A percentile compares a stretch with the other conserved stretches of the same genome.
Conservation (phyloP, 179 eudicot species). For the Pouteria campechiana region DNA sequence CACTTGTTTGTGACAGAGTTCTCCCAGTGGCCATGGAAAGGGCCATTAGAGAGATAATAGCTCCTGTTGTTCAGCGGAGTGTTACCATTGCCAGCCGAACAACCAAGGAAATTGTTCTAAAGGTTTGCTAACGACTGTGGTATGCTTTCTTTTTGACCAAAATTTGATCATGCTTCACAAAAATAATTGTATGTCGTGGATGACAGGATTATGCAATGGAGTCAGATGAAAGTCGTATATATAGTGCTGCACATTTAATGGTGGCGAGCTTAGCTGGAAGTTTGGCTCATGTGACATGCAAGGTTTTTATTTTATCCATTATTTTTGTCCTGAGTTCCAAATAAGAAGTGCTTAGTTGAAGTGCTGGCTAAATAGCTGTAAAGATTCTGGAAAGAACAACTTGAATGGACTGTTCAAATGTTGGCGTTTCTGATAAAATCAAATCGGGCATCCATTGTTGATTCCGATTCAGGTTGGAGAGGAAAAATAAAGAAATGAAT, state of each 20-base stretch:
- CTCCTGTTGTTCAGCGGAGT: slow-evolving; percentile 77
- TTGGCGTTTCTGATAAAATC: too few relatives aligned
- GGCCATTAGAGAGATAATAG: slow-evolving; percentile 72
- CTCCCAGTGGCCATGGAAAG: slow-evolving; percentile 80
- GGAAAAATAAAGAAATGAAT: too few relatives aligned
- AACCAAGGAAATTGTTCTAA: slow-evolving; percentile 84
- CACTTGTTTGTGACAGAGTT: slow-evolving; percentile 31
- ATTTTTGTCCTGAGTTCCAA: too few relatives aligned
- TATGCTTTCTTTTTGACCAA: neutral
- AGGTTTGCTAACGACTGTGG: slow-evolving; percentile 34
- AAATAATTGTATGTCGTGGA: neutral
- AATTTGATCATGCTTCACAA: too few relatives aligned
- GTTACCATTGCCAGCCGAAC: slow-evolving; percentile 88
- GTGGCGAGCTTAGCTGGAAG: slow-evolving; percentile 95
- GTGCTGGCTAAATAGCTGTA: too few relatives aligned
- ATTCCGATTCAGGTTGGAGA: too few relatives aligned
- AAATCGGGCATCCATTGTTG: too few relatives aligned
- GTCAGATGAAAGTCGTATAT: slow-evolving; percentile 70
- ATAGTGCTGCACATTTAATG: slow-evolving; percentile 89
- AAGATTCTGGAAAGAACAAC: too few relatives aligned
- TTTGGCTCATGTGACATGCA: slow-evolving; percentile 96
- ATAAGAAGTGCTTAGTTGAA: too few relatives aligned
- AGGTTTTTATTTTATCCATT: too few relatives aligned
- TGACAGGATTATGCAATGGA: slow-evolving; percentile 92
- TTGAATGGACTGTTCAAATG: too few relatives aligned